Evolutionary conservation across 176 grass and related monocot species (phyloP).

Genomic region (Neostapfia colusana): DNA sequence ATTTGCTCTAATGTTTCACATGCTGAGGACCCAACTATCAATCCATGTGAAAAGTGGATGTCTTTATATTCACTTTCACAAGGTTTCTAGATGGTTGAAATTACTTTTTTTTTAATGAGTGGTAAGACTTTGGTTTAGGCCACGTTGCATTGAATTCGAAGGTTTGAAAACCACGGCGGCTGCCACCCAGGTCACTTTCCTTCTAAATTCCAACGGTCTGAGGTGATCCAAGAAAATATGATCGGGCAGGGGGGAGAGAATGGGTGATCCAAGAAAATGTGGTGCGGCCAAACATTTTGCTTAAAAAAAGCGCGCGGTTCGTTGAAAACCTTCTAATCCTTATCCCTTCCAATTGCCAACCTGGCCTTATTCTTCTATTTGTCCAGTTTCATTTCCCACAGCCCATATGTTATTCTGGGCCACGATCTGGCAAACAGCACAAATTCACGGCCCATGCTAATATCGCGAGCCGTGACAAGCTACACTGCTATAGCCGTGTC

Average conservation of each 20-base stretch:
- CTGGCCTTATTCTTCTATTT: background rate
- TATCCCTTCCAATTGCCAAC: background rate
- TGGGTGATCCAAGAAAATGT: no score
- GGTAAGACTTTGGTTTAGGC: background rate
- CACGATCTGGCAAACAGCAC: background rate
- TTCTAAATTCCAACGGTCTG: constrained; percentile 1
- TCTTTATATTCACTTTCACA: background rate
- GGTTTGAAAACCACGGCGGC: background rate
- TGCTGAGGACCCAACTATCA: background rate
- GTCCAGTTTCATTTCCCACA: no score
- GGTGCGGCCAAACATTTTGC: background rate
- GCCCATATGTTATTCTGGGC: background rate
- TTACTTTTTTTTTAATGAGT: background rate
- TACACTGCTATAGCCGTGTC: no score
- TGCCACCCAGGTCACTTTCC: background rate
- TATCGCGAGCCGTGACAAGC: background rate
- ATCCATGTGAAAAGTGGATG: no score
- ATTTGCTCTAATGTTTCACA: background rate
- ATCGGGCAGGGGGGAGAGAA: no score
- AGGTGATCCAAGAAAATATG: background rate
- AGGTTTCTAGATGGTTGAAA: constrained; percentile 7
- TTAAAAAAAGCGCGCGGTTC: no score
- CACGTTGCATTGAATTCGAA: background rate
- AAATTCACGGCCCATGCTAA: background rate
- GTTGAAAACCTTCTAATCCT: no score